These are phyloP conservation scores for Leucocoprinus sp. DNA, from an alignment of 768 basidiomycete species.

Conservation along the genomic window DNA sequence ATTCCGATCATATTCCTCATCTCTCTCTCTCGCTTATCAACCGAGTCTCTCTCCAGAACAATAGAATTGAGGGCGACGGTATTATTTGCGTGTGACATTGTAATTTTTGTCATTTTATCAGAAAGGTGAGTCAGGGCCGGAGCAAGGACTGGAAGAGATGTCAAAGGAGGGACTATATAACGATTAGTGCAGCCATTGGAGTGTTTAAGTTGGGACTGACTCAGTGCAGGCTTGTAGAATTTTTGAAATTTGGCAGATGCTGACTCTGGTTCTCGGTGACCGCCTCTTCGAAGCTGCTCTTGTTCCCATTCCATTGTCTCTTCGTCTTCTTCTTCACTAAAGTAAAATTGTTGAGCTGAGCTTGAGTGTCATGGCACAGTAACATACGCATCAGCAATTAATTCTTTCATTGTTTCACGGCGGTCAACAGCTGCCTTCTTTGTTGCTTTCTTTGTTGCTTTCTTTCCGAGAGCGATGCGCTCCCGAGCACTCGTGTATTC, in stretches of 20 bases:
- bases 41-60: conserved; percentile 51
- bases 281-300: conserved; percentile 74
- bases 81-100: conserved; percentile 60
- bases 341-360: background rate
- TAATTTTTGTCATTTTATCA: conserved; percentile 49
- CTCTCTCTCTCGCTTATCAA: conserved; percentile 62
- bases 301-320: conserved; percentile 82
- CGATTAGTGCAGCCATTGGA: conserved; percentile 11
- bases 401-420: conserved; percentile 64
- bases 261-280: conserved; percentile 36
- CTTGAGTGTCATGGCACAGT: background rate
- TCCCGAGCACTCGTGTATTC: conserved; percentile 86
- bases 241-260: conserved; percentile 36
- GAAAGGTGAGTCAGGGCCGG: conserved; percentile 55
- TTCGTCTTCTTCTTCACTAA: conserved; percentile 74
- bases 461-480: conserved; percentile 78
- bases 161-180: conserved; percentile 53
- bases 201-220: conserved; percentile 30
- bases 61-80: conserved; percentile 48
- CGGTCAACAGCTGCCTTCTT: conserved; percentile 63
- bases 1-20: conserved; percentile 66
- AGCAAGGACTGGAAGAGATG: conserved; percentile 56
- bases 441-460: conserved; percentile 63
- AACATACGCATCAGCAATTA: conserved; percentile 76
- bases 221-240: conserved; percentile 63